Percentiles rank a stretch among this genome's conserved stretches.
Conservation (phyloP, 768 basidiomycete genomes). For the Candolleomyces eurysporus region DNA sequence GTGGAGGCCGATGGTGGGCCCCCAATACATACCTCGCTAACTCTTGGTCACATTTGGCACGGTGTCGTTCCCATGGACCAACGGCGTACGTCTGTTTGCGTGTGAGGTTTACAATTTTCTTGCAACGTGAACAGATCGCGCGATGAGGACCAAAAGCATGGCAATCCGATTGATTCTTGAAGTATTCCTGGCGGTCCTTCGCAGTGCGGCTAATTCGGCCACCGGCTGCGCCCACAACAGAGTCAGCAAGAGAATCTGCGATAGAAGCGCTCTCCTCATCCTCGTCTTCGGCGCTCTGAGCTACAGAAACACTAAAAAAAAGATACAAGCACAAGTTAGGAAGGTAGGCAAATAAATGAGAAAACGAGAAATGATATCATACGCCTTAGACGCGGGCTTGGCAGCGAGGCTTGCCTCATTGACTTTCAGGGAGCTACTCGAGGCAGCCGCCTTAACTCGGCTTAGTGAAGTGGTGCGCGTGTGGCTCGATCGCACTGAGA, state of each 20-base stretch:
- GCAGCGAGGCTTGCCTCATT: neutral
- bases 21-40: slow-evolving; percentile 17
- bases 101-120: slow-evolving; percentile 55
- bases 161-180: slow-evolving; percentile 60
- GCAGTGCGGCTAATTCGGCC: slow-evolving; percentile 53
- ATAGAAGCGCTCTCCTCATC: slow-evolving; percentile 5
- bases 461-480: neutral
- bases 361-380: neutral
- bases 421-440: neutral
- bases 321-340: neutral
- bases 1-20: neutral
- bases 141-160: slow-evolving; percentile 54
- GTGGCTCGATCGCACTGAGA: neutral
- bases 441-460: neutral
- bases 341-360: neutral
- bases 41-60: slow-evolving; percentile 49
- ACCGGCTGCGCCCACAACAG: slow-evolving; percentile 19
- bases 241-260: slow-evolving; percentile 7
- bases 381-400: slow-evolving; percentile 6
- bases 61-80: slow-evolving; percentile 61
- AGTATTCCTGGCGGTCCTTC: slow-evolving; percentile 60
- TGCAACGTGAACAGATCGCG: slow-evolving; percentile 59
- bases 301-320: neutral
- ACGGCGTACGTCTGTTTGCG: slow-evolving; percentile 55
- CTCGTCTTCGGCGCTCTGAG: neutral